Evolutionary conservation across 1,139 yeast genomes (phyloP), one percentile per base, ranked within the genome.

Genomic region (Ashbya aceris): DNA sequence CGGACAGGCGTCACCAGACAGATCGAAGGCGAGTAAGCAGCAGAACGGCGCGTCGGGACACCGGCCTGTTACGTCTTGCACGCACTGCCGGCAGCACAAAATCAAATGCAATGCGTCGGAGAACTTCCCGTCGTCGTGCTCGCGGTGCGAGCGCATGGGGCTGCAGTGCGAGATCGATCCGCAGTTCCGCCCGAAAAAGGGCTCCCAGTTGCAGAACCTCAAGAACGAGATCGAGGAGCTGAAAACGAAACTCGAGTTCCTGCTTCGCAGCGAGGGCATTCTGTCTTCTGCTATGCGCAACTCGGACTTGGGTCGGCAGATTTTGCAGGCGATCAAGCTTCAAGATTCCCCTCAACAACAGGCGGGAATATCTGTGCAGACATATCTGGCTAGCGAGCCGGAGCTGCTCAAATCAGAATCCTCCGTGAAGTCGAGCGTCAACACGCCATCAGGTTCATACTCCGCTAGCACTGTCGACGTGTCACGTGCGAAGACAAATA

Each of bases 1-100:
- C 31, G 31, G 13, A 11, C 31, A 12, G 31, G 13, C 11, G 6
- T 29, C 31, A 29, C 13, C 13, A 29, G 31, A 12, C 31, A 29
- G 13, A 12, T 29, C 31, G 6, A 29, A 29, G 31, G 13, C 6
- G 35, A n/a, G 35, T 5, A 32, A 14, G 33, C 40, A 37, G 27
- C 40, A 12, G 33, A 10, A 20, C 3, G 27, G 40, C 4, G 54
- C 60, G 8, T 69, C 73, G 0, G 77, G 77, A 1, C 89, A 82
- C 54, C 67, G 96, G 43, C 96, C 96, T 0, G 94, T 87, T 1
- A 83, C 95, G 0, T 83, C 95, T 2, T 89, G 97, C 58, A 84
- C 95, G 0, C 93, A 86, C 56, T 89, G 97, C 60, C 77, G 96
- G 42, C 96, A 89, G 59, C 96, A 87, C 60, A 89, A 89, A 63